Evolutionary conservation across 1,284 basidiomycete species (phyloP), one percentile per base, ranked within the genome.

Genomic region (Fomes fomentarius): DNA sequence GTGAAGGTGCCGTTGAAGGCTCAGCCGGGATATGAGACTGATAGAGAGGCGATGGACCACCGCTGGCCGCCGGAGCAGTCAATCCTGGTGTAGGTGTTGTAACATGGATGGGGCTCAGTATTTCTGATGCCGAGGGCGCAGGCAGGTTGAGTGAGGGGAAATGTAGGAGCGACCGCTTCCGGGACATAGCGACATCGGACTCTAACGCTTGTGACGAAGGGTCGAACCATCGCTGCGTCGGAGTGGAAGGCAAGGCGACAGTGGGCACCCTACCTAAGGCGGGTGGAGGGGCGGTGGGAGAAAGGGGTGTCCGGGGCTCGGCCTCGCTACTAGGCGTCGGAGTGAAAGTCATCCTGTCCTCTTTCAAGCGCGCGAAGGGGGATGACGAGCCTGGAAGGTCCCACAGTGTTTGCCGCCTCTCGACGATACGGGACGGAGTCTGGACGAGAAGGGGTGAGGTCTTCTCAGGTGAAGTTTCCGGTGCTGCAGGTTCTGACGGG

Each of bases 81-180:
- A 58, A 61, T 9, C 47, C 50, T 5, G 57, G 52, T 8, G 50
- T 52, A 10, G 66, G 63, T 4, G 63, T 55, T 12, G 55, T 51
- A 8, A 73, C 50, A 22, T 66, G 63, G 35, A 74, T 57, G 0
- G 72, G 72, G 44, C 72, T 73, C 26, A 74, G 61, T 12, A 73
- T 67, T 15, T 69, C 69, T 4, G 64, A 28, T 1, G 61, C 50
- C 14, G 54, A 45, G 0, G 62, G 47, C 9, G 62, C 39, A 10
- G 57, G 60, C 55, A 69, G 59, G 34, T 67, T 68, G 15, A 69
- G 40, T 15, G 63, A 59, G 2, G 66, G 64, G 47, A 66, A 69
- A 30, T 64, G 63, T 14, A 69, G 60, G 12, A 70, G 47, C 15
- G 69, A 67, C 24, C 63, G 64, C 47, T 72, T 68, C 33, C 63